Evolutionary conservation across 768 basidiomycete species (phyloP), one percentile per base, ranked within the genome.

Genomic region (Pholiota microspora): DNA sequence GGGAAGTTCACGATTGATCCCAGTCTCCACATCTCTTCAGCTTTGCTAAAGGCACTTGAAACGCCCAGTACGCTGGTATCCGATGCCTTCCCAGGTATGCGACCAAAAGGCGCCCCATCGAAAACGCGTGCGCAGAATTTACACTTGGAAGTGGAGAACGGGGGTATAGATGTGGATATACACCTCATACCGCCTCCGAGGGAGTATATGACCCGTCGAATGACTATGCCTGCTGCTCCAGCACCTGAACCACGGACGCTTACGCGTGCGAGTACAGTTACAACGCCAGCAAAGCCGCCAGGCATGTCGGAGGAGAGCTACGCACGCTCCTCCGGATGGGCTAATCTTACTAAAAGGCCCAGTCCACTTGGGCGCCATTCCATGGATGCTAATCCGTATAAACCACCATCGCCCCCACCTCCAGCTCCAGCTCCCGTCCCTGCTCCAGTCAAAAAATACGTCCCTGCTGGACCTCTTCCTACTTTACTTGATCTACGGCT

Each of bases 81-180:
- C 18, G 50, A 28, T 35, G 34, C 16, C 13, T 38, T 47, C 13
- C 45, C 50, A 34, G 51, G 28, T 21, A 54, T 29, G 48, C 44
- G 25, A 32, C 36, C 42, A 10, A 51, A 47, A 3, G 23, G 38
- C 49, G n/a, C 53, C 7, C 24, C 31, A 7, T n/a, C 44, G 49
- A 49, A 48, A 24, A 15, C 28, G 24, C 53, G 51, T 6, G 45
- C 51, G 18, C 75, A 74, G 45, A 78, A 81, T 50, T 64, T 81
- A 6, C 55, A 59, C 7, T 59, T 80, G 31, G 69, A 67, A 49
- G 74, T 76, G 0, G 69, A 69, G 56, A 69, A 70, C 50, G 71
- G 76, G 1, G 72, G 71, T 1, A 73, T 82, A 2, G 67, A 75
- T 28, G 76, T 75, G 7, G 70, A 77, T 18, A 66, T 82, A 36